Conservation (phyloP, 257 asterid genomes). For the Ajuga chamaepitys region DNA sequence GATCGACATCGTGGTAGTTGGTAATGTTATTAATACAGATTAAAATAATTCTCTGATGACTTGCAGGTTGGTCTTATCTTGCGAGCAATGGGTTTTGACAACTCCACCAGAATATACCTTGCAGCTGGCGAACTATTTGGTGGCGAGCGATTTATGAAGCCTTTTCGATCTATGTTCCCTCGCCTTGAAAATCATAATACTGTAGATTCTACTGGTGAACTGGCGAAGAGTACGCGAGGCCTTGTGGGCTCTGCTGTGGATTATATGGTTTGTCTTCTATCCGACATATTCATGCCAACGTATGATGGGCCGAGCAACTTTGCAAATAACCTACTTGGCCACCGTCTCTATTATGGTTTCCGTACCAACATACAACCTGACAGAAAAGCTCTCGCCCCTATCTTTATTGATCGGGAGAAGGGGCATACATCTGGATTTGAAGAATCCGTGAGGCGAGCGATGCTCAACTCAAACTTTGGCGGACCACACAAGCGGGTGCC, state of each 20-base stretch:
- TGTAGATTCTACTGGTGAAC: slow-evolving; percentile 46
- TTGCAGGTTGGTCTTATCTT: slow-evolving; percentile 89
- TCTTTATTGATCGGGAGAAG: slow-evolving; percentile 68
- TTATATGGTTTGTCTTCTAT: slow-evolving; percentile 92
- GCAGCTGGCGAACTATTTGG: slow-evolving; percentile 97
- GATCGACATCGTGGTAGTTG: neutral
- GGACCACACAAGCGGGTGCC: slow-evolving; percentile 79
- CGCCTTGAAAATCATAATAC: slow-evolving; percentile 83
- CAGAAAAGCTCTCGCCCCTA: slow-evolving; percentile 81
- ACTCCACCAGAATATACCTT: slow-evolving; percentile 81
- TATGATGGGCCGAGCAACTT: slow-evolving; percentile 98
- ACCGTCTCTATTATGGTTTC: slow-evolving; percentile 92
- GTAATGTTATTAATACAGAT: slow-evolving; percentile 7
- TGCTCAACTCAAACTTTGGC: slow-evolving; percentile 77
- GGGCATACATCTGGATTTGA: slow-evolving; percentile 65
- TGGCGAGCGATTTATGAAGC: slow-evolving; percentile 86
- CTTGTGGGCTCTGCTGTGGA: slow-evolving; percentile 92
- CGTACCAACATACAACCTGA: slow-evolving; percentile 86
- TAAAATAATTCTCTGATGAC: slow-evolving; percentile 1
- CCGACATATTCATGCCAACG: slow-evolving; percentile 96
- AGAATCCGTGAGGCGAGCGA: slow-evolving; percentile 62
- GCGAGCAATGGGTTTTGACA: slow-evolving; percentile 77
- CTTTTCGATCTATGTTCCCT: slow-evolving; percentile 74
- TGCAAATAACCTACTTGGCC: slow-evolving; percentile 94
- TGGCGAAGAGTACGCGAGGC: slow-evolving; percentile 50